phyloP scores from a whole-genome alignment of 192 early-diverging fungal species.

The Pecoramyces ruminantium region DNA sequence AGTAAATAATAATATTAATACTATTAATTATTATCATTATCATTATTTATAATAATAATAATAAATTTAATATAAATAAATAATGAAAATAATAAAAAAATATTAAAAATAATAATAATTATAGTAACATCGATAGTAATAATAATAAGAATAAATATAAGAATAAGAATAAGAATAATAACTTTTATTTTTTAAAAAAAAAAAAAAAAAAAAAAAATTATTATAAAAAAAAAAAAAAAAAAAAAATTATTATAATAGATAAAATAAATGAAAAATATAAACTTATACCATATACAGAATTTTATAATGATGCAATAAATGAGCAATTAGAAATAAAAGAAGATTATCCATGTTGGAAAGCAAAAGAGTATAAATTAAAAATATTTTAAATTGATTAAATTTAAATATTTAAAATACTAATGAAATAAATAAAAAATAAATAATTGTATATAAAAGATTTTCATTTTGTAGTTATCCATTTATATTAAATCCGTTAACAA shows the following conservation, averaged over 20 bases:
- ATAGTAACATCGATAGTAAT: too few relatives aligned
- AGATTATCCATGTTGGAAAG: conserved; percentile 52
- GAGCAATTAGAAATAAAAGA: conserved; percentile 58
- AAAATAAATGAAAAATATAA: conserved; percentile 34
- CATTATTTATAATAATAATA: too few relatives aligned
- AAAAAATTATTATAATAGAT: conserved; percentile 18
- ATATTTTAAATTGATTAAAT: not conserved
- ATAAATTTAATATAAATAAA: too few relatives aligned
- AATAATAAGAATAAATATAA: too few relatives aligned
- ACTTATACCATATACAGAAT: conserved; percentile 38
- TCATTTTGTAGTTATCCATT: conserved; percentile 65
- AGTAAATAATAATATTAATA: not conserved
- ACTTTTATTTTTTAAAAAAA: too few relatives aligned
- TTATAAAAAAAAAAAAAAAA: too few relatives aligned
- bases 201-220: too few relatives aligned
- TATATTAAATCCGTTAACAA: conserved; percentile 47
- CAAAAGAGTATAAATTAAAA: conserved; percentile 15
- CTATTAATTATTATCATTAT: not conserved
- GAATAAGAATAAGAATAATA: too few relatives aligned
- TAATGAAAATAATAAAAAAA: too few relatives aligned
- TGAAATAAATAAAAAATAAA: conserved; percentile 22
- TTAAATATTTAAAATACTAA: not conserved
- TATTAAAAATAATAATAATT: too few relatives aligned
- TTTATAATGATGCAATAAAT: conserved; percentile 55
- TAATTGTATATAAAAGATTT: conserved; percentile 30